Percentiles rank a stretch among this genome's conserved stretches.
phyloP scores from a whole-genome alignment of 148 eudicot species.

The Chenopodium quinoa region DNA sequence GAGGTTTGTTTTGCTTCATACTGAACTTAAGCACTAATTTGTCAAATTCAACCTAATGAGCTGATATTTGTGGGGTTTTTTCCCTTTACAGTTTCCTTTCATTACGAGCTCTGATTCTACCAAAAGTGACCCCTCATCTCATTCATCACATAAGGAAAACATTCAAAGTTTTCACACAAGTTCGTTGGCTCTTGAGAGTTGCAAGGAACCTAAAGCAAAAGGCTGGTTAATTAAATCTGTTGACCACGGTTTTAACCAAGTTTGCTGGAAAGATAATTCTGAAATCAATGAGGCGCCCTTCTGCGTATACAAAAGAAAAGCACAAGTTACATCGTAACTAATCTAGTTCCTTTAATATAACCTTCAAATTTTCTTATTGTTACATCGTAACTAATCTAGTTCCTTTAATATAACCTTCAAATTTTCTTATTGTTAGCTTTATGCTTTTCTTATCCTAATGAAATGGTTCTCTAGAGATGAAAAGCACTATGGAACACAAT shows the following conservation, averaged over 20 bases:
- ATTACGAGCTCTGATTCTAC: conserved; percentile 25
- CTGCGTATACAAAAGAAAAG: conserved; percentile 61
- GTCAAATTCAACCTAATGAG: not conserved
- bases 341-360: conserved; percentile 1
- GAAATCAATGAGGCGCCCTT: conserved; percentile 37
- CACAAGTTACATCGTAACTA: conserved; percentile 47
- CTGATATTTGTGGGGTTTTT: not conserved
- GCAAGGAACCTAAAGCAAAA: conserved; percentile 49
- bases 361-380: not conserved
- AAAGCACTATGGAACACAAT: conserved; percentile 31
- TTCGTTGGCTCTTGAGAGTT: conserved; percentile 46
- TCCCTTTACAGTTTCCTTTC: conserved; percentile 51
- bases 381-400: conserved; percentile 44
- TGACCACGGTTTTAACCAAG: conserved; percentile 50
- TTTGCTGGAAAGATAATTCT: conserved; percentile 68
- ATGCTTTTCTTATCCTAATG: not conserved
- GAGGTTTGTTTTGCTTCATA: conserved; percentile 52
- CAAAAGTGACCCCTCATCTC: conserved; percentile 12
- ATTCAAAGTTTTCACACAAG: conserved; percentile 16
- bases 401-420: not conserved
- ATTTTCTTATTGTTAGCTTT: not conserved
- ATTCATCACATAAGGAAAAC: conserved; percentile 21
- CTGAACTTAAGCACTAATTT: not conserved
- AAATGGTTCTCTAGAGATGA: conserved; percentile 44
- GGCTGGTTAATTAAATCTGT: conserved; percentile 55